phyloP scores from a whole-genome alignment of 176 grass and related monocot species.

The Triticum aestivum region DNA sequence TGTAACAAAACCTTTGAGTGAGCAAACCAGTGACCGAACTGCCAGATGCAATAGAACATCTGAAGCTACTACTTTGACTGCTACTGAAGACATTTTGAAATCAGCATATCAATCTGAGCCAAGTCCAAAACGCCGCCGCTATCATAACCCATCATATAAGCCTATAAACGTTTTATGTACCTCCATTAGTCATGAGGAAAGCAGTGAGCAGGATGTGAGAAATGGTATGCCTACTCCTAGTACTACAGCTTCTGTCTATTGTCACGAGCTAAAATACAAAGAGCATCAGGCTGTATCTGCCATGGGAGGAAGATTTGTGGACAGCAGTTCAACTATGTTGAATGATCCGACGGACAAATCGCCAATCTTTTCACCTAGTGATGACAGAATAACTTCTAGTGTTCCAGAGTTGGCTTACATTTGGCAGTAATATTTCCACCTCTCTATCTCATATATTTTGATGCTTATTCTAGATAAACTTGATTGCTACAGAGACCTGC shows the following conservation, averaged over 20 bases:
- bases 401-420: constrained; percentile 70
- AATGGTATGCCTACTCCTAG: constrained; percentile 3
- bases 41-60: constrained; percentile 29
- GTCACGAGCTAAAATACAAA: constrained; percentile 22
- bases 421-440: constrained; percentile 78
- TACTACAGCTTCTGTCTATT: not conserved
- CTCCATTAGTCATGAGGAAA: constrained; percentile 27
- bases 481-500: not conserved
- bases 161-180: constrained; percentile 31
- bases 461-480: constrained; percentile 26
- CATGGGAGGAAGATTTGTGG: not conserved
- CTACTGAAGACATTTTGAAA: constrained; percentile 21
- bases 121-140: constrained; percentile 20
- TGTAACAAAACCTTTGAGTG: constrained; percentile 51
- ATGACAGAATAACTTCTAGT: constrained; percentile 49
- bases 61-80: constrained; percentile 6
- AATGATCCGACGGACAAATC: constrained; percentile 29
- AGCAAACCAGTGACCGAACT: constrained; percentile 50
- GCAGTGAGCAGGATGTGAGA: constrained; percentile 17
- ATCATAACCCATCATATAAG: constrained; percentile 27
- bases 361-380: constrained; percentile 27
- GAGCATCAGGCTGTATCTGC: constrained; percentile 16
- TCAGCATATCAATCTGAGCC: constrained; percentile 37
- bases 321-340: not conserved
- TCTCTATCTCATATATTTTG: constrained; percentile 2